These are phyloP conservation scores for Sanguinoderma infundibulare DNA, from an alignment of 1,284 basidiomycete genomes.

Conservation along the genomic window DNA sequence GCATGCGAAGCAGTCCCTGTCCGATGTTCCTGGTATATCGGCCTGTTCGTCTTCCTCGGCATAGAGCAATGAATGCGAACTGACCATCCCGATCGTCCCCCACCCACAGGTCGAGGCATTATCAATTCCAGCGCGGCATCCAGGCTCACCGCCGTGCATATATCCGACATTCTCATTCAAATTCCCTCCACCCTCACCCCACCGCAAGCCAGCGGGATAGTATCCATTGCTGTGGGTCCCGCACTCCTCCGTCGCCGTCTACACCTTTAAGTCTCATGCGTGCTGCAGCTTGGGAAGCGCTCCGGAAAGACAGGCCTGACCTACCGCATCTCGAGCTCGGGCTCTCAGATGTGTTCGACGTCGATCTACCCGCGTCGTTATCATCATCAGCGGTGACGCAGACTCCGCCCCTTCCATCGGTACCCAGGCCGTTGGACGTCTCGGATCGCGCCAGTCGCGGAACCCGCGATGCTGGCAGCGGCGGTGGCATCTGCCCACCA, in stretches of 20 bases:
- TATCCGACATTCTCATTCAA: background rate
- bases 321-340: background rate
- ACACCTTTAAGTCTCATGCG: background rate
- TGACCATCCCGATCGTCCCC: background rate
- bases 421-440: background rate
- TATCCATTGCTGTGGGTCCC: slow-evolving; percentile 5
- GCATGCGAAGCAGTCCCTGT: background rate
- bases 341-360: background rate
- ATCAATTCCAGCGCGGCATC: slow-evolving; percentile 1
- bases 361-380: background rate
- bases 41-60: background rate
- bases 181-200: too few species aligned
- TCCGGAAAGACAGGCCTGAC: background rate
- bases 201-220: background rate
- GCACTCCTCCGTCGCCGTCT: background rate
- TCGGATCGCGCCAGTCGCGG: background rate
- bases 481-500: background rate
- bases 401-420: background rate
- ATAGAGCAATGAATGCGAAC: background rate
- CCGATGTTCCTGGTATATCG: slow-evolving; percentile 4
- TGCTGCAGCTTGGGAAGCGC: slow-evolving; percentile 8
- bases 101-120: background rate
- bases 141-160: background rate
- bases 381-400: background rate
- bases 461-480: background rate